These are phyloP conservation scores for Periconia sp. DNA, from an alignment of 2,329 filamentous ascomycete genomes.

Conservation along the genomic window DNA sequence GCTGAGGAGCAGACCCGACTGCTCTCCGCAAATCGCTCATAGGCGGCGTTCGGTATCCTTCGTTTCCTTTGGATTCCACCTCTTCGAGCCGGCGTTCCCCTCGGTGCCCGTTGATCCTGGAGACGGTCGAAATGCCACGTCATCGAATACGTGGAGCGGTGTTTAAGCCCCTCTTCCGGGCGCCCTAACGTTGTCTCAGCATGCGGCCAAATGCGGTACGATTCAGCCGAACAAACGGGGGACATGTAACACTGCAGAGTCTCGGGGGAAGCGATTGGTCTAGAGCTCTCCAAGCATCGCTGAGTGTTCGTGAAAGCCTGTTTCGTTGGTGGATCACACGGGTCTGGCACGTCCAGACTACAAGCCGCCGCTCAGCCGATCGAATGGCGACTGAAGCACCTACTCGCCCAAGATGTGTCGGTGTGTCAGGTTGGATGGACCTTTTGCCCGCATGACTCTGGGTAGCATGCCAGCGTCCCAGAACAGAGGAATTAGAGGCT, in stretches of 20 bases:
- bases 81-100: background rate
- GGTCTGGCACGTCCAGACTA: constrained; percentile 9
- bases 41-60: background rate
- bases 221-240: constrained; percentile 4
- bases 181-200: constrained; percentile 11
- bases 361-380: constrained; percentile 6
- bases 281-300: constrained; percentile 4
- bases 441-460: constrained; percentile 11
- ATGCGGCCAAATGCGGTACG: background rate
- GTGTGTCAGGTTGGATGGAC: constrained; percentile 7
- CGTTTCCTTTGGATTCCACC: background rate
- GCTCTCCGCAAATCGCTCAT: background rate
- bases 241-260: constrained; percentile 2
- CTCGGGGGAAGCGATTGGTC: constrained; percentile 5
- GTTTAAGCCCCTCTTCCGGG: constrained; percentile 5
- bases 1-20: constrained; percentile 4
- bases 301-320: background rate
- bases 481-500: constrained; percentile 4
- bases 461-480: constrained; percentile 11
- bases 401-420: constrained; percentile 9
- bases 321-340: constrained; percentile 9
- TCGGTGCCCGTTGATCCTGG: constrained; percentile 4
- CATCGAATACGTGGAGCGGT: constrained; percentile 7
- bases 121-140: constrained; percentile 11
- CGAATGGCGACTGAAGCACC: constrained; percentile 2